A percentile compares a stretch with the other conserved stretches of the same genome.
Conservation (phyloP, 1,139 yeast species). For the Yamadazyma atmosphaerica region DNA sequence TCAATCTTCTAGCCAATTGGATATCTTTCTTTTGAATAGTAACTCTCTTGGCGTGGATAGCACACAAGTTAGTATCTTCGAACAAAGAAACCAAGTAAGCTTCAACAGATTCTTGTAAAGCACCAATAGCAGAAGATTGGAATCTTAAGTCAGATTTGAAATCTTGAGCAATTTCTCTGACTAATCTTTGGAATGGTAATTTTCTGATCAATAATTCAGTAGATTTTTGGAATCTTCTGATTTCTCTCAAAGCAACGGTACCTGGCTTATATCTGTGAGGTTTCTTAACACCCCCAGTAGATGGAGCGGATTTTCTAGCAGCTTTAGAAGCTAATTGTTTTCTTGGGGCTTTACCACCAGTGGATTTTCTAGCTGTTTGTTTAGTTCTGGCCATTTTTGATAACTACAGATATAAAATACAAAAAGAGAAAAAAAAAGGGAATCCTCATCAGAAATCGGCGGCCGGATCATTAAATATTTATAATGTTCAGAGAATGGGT, state of each 20-base stretch:
- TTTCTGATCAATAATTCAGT: conserved; percentile 96
- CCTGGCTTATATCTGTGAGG: conserved; percentile 99
- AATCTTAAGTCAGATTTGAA: conserved; percentile 97
- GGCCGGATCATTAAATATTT: conserved; percentile 1
- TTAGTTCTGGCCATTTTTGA: conserved; percentile 90
- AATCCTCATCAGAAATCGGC: neutral
- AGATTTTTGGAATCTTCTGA: conserved; percentile 98
- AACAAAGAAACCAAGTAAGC: conserved; percentile 89
- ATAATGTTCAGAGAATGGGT: neutral
- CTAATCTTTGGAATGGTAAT: conserved; percentile 98
- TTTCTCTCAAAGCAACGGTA: conserved; percentile 99
- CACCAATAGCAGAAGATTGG: conserved; percentile 99
- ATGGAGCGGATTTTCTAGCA: conserved; percentile 97
- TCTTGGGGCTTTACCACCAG: conserved; percentile 99
- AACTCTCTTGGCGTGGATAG: conserved; percentile 99
- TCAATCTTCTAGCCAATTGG: conserved; percentile 98
- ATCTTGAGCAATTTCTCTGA: conserved; percentile 97
- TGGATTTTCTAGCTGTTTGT: conserved; percentile 98
- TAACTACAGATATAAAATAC: conserved; percentile 1
- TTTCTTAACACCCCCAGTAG: conserved; percentile 99
- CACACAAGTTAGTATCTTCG: conserved; percentile 98
- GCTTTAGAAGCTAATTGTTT: conserved; percentile 99
- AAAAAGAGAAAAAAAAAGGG: neutral
- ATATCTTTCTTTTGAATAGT: conserved; percentile 99
- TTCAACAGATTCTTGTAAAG: conserved; percentile 98